Evolutionary conservation across 2,329 filamentous ascomycete species (phyloP), one percentile per base, ranked within the genome.

Genomic region (Pseudonectria buxi): DNA sequence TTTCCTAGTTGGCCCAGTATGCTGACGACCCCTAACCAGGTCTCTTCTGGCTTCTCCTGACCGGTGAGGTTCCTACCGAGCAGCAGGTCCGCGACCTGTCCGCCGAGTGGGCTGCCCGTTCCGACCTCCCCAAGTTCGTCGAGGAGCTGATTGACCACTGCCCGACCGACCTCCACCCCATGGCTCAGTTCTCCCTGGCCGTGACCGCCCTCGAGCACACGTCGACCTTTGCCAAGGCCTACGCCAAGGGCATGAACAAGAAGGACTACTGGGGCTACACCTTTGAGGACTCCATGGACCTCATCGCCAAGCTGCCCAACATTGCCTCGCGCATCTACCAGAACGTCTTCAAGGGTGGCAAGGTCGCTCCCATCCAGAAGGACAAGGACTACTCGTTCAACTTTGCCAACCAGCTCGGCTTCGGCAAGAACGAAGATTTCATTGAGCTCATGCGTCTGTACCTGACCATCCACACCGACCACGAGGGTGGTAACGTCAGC

Each of bases 331-430:
- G 88, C 73, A 98, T 98, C 78, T 98, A 98, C 83, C 92, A 94
- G 76, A 98, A 98, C 68, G 83, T 96, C 66, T 98, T 94, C 86
- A 95, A 96, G 82, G 92, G 94, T 62, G 92, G 92, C 72, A 96
- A 96, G 83, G 90, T 98, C 53, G 86, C 87, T 43, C 66, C 88
- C 37, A 79, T 95, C 65, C 83, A 96, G 77, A 94, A 95, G 78
- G 90, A 96, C 74, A 92, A 96, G 85, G 92, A 98, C 65, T 98
- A 95, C 76, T 78, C 83, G 57, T 98, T 83, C 86, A 98, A 98
- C 84, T 86, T 98, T 65, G 89, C 92, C 70, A 96, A 96, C 81
- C 88, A 95, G 81, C 87, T 98, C 56, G 92, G 92, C 59, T 98
- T 92, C 65, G 85, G 85, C 56, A 80, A 83, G 59, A 96, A 98